phyloP scores from a whole-genome alignment of 1,139 yeast genomes.

The Candida glucosophila region DNA sequence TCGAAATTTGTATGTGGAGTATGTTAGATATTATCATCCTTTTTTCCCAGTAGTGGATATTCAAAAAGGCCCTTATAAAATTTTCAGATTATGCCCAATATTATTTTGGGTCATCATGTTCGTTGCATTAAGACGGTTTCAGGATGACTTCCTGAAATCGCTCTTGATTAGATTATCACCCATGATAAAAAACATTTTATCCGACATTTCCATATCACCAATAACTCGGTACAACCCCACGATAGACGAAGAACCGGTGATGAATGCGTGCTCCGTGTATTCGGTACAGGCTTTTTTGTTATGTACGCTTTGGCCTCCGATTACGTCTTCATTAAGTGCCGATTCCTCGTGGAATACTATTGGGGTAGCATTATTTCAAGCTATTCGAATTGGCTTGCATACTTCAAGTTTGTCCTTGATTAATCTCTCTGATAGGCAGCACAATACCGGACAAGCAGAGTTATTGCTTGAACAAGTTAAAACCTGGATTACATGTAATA shows the following conservation, averaged over 20 bases:
- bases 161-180: slow-evolving; percentile 53
- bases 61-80: slow-evolving; percentile 68
- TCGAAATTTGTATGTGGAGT: slow-evolving; percentile 58
- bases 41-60: slow-evolving; percentile 84
- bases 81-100: slow-evolving; percentile 74
- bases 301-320: slow-evolving; percentile 92
- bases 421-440: slow-evolving; percentile 5
- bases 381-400: slow-evolving; percentile 84
- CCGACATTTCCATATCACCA: slow-evolving; percentile 86
- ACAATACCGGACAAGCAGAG: slow-evolving; percentile 20
- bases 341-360: slow-evolving; percentile 94
- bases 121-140: slow-evolving; percentile 61
- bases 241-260: slow-evolving; percentile 67
- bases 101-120: slow-evolving; percentile 92
- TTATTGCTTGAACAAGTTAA: slow-evolving; percentile 68
- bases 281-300: slow-evolving; percentile 88
- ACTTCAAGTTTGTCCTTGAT: slow-evolving; percentile 27
- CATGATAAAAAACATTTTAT: slow-evolving; percentile 63
- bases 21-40: slow-evolving; percentile 67
- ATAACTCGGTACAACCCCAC: slow-evolving; percentile 74
- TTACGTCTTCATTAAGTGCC: slow-evolving; percentile 87
- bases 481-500: slow-evolving; percentile 92
- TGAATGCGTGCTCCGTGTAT: slow-evolving; percentile 87
- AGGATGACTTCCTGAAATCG: slow-evolving; percentile 26
- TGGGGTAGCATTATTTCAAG: slow-evolving; percentile 87